Evolutionary conservation across 176 grass and related monocot genomes (phyloP).

Genomic region (Eleusine indica): DNA sequence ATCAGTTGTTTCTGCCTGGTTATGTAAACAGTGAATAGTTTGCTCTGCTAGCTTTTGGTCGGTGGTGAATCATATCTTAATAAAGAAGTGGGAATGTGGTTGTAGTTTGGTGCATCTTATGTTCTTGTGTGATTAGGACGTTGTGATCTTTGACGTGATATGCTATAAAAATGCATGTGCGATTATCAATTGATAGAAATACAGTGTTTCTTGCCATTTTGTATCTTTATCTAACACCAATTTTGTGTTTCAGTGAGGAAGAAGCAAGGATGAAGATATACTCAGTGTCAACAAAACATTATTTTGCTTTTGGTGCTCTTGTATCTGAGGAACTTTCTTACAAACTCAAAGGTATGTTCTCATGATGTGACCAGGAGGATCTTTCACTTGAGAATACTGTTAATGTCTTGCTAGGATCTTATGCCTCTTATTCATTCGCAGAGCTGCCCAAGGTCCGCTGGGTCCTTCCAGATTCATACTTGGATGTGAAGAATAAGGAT

Average conservation of each 20-base stretch:
- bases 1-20: not conserved
- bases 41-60: not conserved
- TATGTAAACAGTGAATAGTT: not conserved
- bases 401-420: conserved; percentile 21
- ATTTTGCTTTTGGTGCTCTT: conserved; percentile 71
- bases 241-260: conserved; percentile 55
- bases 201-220: conserved; percentile 1
- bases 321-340: conserved; percentile 62
- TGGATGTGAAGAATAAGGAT: conserved; percentile 74
- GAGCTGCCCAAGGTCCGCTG: conserved; percentile 67
- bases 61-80: not conserved
- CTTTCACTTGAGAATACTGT: not conserved
- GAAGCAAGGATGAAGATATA: conserved; percentile 76
- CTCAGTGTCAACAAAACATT: conserved; percentile 64
- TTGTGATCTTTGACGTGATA: not conserved
- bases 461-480: conserved; percentile 88
- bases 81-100: not conserved
- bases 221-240: not conserved
- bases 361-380: not conserved
- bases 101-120: not conserved
- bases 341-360: conserved; percentile 55
- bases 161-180: not conserved
- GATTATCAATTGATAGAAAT: not conserved
- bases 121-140: not conserved
- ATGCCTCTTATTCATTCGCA: conserved; percentile 42